A percentile compares a stretch with the other conserved stretches of the same genome.
Conservation (phyloP, 495 filamentous ascomycete genomes). For the Neurospora sp. region DNA sequence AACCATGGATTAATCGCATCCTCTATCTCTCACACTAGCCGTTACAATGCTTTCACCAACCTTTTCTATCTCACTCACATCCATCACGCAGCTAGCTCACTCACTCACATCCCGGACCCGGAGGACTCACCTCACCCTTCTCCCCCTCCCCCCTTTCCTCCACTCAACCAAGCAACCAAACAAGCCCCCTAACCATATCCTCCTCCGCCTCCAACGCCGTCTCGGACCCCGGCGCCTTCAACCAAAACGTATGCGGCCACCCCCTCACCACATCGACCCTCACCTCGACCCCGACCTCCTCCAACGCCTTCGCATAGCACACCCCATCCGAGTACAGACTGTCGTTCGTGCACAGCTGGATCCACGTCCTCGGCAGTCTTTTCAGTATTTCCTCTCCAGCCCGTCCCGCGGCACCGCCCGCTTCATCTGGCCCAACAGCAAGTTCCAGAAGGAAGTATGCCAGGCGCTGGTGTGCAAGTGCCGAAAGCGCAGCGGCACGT, state of each 20-base stretch:
- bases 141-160: background rate
- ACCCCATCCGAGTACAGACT: conserved; percentile 25
- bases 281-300: conserved; percentile 16
- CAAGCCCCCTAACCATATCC: conserved; percentile 35
- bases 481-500: conserved; percentile 9
- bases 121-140: background rate
- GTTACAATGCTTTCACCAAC: background rate
- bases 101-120: background rate
- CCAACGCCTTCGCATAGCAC: conserved; percentile 25
- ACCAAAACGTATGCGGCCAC: conserved; percentile 29
- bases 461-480: conserved; percentile 13
- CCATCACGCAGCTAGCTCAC: background rate
- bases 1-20: background rate
- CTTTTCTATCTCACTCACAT: background rate
- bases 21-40: background rate
- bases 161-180: conserved; percentile 13
- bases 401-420: conserved; percentile 11
- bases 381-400: conserved; percentile 3
- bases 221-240: conserved; percentile 19
- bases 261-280: conserved; percentile 20
- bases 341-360: conserved; percentile 27
- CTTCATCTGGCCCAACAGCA: conserved; percentile 11
- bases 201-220: conserved; percentile 21
- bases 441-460: conserved; percentile 14
- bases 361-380: conserved; percentile 19